Conservation (phyloP, 2,329 filamentous ascomycete species). For the Immersiporthe knoxdaviesiana region DNA sequence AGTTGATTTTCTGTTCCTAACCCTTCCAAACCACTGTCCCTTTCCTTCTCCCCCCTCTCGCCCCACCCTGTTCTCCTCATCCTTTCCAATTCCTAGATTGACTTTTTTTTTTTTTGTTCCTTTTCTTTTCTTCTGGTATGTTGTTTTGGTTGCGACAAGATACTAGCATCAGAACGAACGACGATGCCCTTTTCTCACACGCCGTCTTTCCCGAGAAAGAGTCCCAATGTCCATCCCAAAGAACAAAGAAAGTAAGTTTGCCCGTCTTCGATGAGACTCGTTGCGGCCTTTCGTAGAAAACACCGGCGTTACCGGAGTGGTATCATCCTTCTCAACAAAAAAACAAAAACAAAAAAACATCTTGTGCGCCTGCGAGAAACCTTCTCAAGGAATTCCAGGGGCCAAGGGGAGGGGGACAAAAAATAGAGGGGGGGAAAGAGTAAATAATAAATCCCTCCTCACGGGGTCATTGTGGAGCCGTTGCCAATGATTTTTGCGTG, state of each 20-base stretch:
- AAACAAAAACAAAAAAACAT: too few species aligned
- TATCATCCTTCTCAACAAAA: neutral
- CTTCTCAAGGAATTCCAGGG: neutral
- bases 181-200: neutral
- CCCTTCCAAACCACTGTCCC: neutral
- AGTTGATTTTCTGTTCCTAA: neutral
- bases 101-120: neutral
- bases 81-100: neutral
- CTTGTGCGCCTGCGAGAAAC: neutral
- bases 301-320: neutral
- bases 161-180: neutral
- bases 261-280: slow-evolving; percentile 12
- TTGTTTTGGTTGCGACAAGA: neutral
- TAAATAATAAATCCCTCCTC: neutral
- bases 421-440: neutral
- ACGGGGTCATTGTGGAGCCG: neutral
- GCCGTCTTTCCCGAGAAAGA: neutral
- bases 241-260: neutral
- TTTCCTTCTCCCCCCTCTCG: too few species aligned
- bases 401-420: neutral
- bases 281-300: neutral
- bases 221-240: slow-evolving; percentile 3
- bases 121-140: neutral
- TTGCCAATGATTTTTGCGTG: neutral
- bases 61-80: neutral